Base-by-base conservation (phyloP, 306 rosid species). In the Inga oerstediana region DNA sequence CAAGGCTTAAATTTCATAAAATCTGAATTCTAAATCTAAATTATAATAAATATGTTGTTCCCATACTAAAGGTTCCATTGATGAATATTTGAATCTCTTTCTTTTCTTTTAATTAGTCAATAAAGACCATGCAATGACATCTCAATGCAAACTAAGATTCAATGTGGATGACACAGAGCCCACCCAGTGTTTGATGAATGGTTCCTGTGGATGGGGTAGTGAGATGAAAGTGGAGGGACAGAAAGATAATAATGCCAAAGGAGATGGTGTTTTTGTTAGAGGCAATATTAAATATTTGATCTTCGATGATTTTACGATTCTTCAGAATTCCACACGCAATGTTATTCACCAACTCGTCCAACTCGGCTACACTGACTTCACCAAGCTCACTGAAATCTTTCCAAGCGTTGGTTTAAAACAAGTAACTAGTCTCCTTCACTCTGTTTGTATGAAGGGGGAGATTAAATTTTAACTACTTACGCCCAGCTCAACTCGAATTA, bases 131-230 rank as follows among this genome's bases (percentile, higher is more conserved):
- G 35, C 3, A 34, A 34, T 34, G 4, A 34, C 35, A 34, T 34
- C 35, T 27, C 27, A 27, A 27, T 27, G 27, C 0, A 27, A 27
- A 27, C 27, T 27, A 27, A 27, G 9, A 32, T 10, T 51, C 9
- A 75, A 75, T 9, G 80, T 81, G 22, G 84, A 81, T 65, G 80
- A n/a, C n/a, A 27, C 27, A 27, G 27, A 27, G 27, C 27, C 27
- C 27, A 27, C 27, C 27, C 0, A 27, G 27, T 27, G 27, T 27
- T 74, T 61, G 4, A 8, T 72, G 49, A 73, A 74, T 32, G 44
- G 39, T 0, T 46, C 51, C 14, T 46, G 51, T 10, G 34, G 34
- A 32, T 32, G 34, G 34, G 34, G 34, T 32, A 11, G 15, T 2
- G 14, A 15, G 6, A 49, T 14, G 69, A 74, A 61, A 15, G 10